These are phyloP conservation scores for Vaccinium myrtillus DNA, from an alignment of 148 eudicot genomes.

Conservation along the genomic window DNA sequence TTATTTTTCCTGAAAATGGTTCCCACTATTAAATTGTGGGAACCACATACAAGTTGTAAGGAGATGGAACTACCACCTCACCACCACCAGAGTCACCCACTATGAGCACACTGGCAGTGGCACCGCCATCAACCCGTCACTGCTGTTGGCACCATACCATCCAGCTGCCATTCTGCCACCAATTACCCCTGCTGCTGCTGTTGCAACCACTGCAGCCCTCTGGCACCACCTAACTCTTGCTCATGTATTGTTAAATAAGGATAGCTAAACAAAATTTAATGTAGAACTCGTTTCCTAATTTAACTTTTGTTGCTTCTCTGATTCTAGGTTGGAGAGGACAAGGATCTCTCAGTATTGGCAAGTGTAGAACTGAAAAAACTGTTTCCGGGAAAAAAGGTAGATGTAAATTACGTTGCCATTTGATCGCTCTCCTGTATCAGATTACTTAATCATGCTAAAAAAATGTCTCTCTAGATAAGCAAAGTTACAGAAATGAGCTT, in stretches of 20 bases:
- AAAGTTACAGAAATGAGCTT: slow-evolving; percentile 45
- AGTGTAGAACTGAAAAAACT: slow-evolving; percentile 68
- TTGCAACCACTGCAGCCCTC: not conserved
- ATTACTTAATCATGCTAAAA: not conserved
- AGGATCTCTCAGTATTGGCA: slow-evolving; percentile 73
- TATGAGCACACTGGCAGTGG: not conserved
- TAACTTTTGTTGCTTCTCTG: not conserved
- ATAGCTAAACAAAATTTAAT: not conserved
- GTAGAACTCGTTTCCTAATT: not conserved
- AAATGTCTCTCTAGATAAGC: slow-evolving; percentile 25
- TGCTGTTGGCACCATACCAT: not conserved
- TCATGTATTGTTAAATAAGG: not conserved
- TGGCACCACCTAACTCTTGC: not conserved
- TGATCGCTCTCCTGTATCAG: not conserved
- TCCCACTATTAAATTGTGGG: not conserved
- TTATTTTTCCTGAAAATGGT: not conserved
- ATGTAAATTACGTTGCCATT: not conserved
- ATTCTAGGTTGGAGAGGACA: slow-evolving; percentile 82
- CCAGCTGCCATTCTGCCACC: not conserved
- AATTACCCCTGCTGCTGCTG: not conserved
- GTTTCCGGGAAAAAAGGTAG: slow-evolving; percentile 71
- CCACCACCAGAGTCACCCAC: not conserved
- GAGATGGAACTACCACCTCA: not conserved
- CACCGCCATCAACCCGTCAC: not conserved
- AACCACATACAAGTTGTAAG: not conserved